These are phyloP conservation scores for Arabis hirsuta DNA, from an alignment of 345 rosid genomes.

Conservation along the genomic window DNA sequence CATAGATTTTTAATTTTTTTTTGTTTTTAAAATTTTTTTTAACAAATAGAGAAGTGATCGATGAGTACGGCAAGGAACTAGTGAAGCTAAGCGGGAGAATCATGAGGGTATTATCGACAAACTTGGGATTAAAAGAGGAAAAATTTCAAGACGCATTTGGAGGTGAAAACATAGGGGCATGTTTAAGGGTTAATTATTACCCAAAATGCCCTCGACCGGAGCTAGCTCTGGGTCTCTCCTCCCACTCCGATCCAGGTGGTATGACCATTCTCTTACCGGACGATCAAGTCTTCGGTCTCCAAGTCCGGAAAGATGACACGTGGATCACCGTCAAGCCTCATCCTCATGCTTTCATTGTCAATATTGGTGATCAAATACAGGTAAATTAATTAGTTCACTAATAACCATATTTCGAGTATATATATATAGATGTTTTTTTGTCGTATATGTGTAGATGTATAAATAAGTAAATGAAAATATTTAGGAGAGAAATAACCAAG, in stretches of 20 bases:
- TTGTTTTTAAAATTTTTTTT: not conserved
- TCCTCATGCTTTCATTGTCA: conserved; percentile 80
- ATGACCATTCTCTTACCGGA: conserved; percentile 85
- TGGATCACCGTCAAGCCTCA: conserved; percentile 96
- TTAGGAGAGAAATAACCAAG: too few relatives aligned
- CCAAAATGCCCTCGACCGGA: conserved; percentile 96
- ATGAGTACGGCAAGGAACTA: conserved; percentile 70
- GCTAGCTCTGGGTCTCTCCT: conserved; percentile 76
- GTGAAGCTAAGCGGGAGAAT: conserved; percentile 62
- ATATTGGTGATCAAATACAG: conserved; percentile 96
- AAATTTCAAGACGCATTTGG: conserved; percentile 74
- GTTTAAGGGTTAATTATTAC: conserved; percentile 83
- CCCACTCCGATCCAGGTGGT: conserved; percentile 97
- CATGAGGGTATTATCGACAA: conserved; percentile 72
- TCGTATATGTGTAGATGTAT: too few relatives aligned
- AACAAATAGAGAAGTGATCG: conserved; percentile 63
- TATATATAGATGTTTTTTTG: too few relatives aligned
- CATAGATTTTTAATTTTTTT: not conserved
- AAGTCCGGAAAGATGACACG: conserved; percentile 58
- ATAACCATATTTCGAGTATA: too few relatives aligned
- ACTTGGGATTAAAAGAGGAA: conserved; percentile 61
- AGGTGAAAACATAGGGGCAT: conserved; percentile 71
- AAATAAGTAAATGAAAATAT: too few relatives aligned
- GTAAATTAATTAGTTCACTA: conserved; percentile 39
- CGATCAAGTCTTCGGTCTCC: conserved; percentile 73